Evolutionary conservation across 306 rosid genomes (phyloP), one percentile per base, ranked within the genome.

Genomic region (Vigna mungo): DNA sequence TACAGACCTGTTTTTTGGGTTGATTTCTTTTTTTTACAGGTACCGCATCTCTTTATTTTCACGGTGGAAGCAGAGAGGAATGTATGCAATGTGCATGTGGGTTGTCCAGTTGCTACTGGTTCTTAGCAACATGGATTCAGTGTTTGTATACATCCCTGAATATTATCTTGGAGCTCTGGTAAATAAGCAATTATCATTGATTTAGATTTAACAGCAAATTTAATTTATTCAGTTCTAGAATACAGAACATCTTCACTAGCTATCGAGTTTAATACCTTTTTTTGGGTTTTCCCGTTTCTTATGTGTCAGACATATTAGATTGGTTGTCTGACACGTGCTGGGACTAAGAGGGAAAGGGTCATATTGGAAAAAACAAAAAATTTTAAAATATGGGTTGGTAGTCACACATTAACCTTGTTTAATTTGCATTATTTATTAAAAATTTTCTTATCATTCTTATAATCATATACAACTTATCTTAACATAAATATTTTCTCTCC

Each of bases 41-140:
- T 90, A 86, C 77, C 97, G 97, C 10, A 85, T 95, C 75, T 85
- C 96, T 68, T 76, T 95, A 48, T 87, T 80, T 84, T 88, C 97
- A 34, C 84, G 85, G 74, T 92, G 98, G 97, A 95, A 95, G 87
- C 98, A 88, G 83, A 87, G 98, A 86, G 98, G 97, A 82, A 95
- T 95, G 98, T 95, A 89, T 85, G 98, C 98, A 74, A 81, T 86
- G 84, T 95, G 98, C 91, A 83, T 92, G 89, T 95, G 97, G 98
- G 88, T 96, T 81, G 97, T 92, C 70, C 97, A 95, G 84, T 84
- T 95, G 90, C 88, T 95, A 78, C 85, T 95, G 84, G 91, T 88
- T 83, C 91, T 95, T 67, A 90, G 97, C 89, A 95, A 90, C 88
- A 81, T 87, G 86, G 97, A 90, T 85, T 86, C 89, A 0, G 80